Percentiles rank a stretch among this genome's conserved stretches.
These are phyloP conservation scores for Melaleuca alternifolia DNA, from an alignment of 345 rosid genomes.

Conservation along the genomic window DNA sequence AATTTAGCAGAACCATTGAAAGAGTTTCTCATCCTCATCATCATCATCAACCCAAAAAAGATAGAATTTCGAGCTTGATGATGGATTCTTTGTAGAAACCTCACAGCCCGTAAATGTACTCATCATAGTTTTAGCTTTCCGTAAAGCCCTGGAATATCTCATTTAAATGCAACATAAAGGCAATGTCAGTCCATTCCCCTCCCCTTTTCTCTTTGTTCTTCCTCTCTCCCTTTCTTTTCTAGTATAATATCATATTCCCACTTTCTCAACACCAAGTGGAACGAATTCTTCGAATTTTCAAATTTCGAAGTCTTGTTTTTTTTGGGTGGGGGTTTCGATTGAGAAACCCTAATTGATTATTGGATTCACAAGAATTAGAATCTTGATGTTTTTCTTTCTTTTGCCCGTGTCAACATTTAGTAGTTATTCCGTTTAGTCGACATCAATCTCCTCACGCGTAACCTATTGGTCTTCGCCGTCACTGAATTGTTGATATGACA, in stretches of 20 bases:
- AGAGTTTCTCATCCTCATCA: background rate
- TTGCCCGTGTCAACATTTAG: background rate
- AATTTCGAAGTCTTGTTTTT: background rate
- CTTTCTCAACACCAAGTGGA: slow-evolving; percentile 6
- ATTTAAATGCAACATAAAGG: slow-evolving; percentile 17
- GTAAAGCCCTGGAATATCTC: slow-evolving; percentile 40
- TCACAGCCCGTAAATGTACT: slow-evolving; percentile 37
- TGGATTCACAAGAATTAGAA: slow-evolving; percentile 13
- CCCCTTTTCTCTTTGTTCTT: background rate
- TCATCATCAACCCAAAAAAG: background rate
- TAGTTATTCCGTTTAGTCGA: background rate
- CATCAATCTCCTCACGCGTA: background rate
- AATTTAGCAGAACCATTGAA: slow-evolving; percentile 13
- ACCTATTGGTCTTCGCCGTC: background rate
- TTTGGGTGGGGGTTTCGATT: background rate
- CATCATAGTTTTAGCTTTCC: slow-evolving; percentile 27
- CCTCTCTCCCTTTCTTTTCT: background rate
- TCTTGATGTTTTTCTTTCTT: background rate
- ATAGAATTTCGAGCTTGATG: slow-evolving; percentile 1
- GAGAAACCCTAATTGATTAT: background rate
- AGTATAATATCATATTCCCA: background rate
- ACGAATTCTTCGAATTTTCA: background rate
- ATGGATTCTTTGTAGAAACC: slow-evolving; percentile 23
- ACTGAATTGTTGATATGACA: background rate
- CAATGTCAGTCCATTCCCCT: slow-evolving; percentile 7